A percentile compares a stretch with the other conserved stretches of the same genome.
phyloP scores from a whole-genome alignment of 2,329 filamentous ascomycete genomes.

The Blastomyces gilchristii region DNA sequence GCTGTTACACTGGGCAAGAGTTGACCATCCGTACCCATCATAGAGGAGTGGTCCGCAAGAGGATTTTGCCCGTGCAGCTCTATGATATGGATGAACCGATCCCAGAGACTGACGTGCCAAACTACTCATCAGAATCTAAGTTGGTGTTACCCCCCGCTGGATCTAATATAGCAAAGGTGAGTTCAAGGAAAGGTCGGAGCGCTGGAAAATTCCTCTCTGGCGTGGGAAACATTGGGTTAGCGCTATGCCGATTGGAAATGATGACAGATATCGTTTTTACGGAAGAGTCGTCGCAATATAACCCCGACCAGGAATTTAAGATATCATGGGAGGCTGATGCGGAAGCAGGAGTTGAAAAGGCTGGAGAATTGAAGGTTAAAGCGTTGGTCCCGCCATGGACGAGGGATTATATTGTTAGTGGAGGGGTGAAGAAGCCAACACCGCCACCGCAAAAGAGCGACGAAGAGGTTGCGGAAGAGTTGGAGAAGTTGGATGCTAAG shows the following conservation, averaged over 20 bases:
- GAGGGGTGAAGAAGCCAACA: slow-evolving; percentile 31
- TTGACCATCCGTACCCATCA: slow-evolving; percentile 92
- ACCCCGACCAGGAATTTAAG: slow-evolving; percentile 52
- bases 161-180: slow-evolving; percentile 45
- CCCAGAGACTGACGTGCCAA: slow-evolving; percentile 42
- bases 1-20: slow-evolving; percentile 95
- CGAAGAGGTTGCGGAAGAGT: slow-evolving; percentile 26
- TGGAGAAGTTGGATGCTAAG: slow-evolving; percentile 26
- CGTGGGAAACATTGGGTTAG: slow-evolving; percentile 77
- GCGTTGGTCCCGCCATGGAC: slow-evolving; percentile 79
- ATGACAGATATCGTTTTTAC: slow-evolving; percentile 75
- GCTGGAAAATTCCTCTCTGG: slow-evolving; percentile 72
- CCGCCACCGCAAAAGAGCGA: slow-evolving; percentile 26
- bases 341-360: slow-evolving; percentile 29
- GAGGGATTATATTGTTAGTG: slow-evolving; percentile 33
- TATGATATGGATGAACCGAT: slow-evolving; percentile 44
- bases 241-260: slow-evolving; percentile 73
- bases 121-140: slow-evolving; percentile 24
- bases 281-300: slow-evolving; percentile 53
- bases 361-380: slow-evolving; percentile 50
- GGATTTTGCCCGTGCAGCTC: slow-evolving; percentile 69
- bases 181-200: slow-evolving; percentile 49
- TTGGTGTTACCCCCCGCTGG: slow-evolving; percentile 28
- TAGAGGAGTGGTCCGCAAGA: slow-evolving; percentile 83
- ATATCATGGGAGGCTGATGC: slow-evolving; percentile 42